Evolutionary conservation across 2,329 filamentous ascomycete species (phyloP).

Genomic region (Fusarium sambucinum): DNA sequence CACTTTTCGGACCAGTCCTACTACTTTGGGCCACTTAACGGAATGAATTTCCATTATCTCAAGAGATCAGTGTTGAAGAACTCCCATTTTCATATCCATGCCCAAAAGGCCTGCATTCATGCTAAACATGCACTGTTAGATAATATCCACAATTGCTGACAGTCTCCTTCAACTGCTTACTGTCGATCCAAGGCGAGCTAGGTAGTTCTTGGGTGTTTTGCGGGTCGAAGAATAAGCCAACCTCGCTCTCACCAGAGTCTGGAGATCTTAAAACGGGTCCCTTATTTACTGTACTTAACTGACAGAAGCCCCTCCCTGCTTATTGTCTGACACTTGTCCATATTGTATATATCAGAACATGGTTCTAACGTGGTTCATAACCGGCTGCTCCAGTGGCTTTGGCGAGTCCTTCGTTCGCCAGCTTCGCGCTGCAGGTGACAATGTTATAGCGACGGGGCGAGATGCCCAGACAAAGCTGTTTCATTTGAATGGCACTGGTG

Average conservation of each 20-base stretch:
- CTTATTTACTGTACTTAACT: background rate
- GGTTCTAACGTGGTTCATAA: conserved; percentile 55
- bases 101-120: background rate
- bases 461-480: conserved; percentile 51
- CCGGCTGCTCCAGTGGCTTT: conserved; percentile 59
- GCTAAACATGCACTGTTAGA: background rate
- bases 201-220: background rate
- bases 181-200: background rate
- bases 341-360: background rate
- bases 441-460: conserved; percentile 58
- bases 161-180: background rate
- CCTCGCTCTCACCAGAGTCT: background rate
- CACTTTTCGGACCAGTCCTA: too few species aligned
- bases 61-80: background rate
- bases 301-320: accelerated
- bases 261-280: background rate
- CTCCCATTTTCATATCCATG: background rate
- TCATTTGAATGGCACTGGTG: conserved; percentile 49
- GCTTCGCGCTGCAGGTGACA: conserved; percentile 54
- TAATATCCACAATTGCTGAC: conserved; percentile 4
- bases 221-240: background rate
- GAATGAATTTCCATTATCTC: background rate
- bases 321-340: background rate
- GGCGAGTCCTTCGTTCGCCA: conserved; percentile 54
- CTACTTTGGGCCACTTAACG: too few species aligned